Evolutionary conservation across 768 basidiomycete genomes (phyloP), one percentile per base, ranked within the genome.

Genomic region (Pilatotrama ljubarskyi): DNA sequence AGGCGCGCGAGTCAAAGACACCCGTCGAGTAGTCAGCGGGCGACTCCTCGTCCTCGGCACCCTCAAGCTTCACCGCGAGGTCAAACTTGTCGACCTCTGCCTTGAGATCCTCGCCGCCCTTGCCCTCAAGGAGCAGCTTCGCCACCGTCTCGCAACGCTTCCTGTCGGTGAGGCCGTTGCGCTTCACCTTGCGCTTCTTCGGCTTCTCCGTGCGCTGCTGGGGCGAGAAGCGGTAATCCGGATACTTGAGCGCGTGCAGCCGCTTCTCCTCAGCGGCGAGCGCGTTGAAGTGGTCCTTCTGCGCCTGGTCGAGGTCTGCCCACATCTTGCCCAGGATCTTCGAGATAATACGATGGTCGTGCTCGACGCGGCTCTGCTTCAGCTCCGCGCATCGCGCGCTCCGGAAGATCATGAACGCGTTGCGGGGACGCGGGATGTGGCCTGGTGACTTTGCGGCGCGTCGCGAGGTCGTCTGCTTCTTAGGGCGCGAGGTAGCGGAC

Each of bases 241-340:
- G 88, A 63, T 90, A 76, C 51, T 73, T 67, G n/a, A 15, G 3
- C 4, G 79, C 78, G 58, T 89, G 88, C 58, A 81, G 78, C 48
- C 75, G 76, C 61, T 82, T 80, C 74, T 85, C 85, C 59, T 73
- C 66, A n/a, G 78, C 79, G 1, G 88, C 87, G n/a, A 80, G 75
- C 8, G 69, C 66, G 64, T 80, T 78, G 76, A 78, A 90, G 54
- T 70, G 71, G 13, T 77, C 69, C 63, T 74, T 82, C 56, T 83
- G 81, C 40, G 78, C 76, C 0, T 64, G 47, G 0, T 81, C 63
- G 6, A 91, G 77, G 57, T 79, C 75, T 36, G 78, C 80, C 93
- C 93, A 95, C 40, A 87, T 84, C 52, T 85, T 83, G 0, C 83
- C 87, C 0, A 90, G 88, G 50, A 88, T 82, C 66, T 87, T 86